Evolutionary conservation across 805 yeast species (phyloP).

Genomic region (Kodamaea laetipori): DNA sequence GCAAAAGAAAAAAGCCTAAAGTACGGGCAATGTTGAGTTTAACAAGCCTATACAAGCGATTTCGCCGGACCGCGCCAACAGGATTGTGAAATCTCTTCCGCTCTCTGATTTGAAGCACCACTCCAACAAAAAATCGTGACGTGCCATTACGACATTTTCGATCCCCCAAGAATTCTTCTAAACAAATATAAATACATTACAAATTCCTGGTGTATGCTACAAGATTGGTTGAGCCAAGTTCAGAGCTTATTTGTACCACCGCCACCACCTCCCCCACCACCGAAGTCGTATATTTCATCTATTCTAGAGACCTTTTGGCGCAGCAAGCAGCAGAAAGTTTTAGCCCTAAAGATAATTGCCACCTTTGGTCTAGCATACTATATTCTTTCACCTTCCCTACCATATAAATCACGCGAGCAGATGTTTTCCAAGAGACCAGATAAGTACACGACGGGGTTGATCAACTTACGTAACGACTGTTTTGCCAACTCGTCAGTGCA

Average conservation of each 20-base stretch:
- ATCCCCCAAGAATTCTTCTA: not conserved
- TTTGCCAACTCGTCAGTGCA: conserved; percentile 90
- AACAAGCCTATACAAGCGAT: too few species aligned
- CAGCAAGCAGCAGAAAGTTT: not conserved
- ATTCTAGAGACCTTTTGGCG: not conserved
- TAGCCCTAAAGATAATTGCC: not conserved
- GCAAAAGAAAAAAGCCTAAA: too few species aligned
- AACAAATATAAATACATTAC: not conserved
- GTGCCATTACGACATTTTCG: not conserved
- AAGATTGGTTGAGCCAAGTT: conserved; percentile 1
- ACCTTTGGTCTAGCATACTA: conserved; percentile 13
- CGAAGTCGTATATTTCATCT: not conserved
- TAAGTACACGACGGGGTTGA: conserved; percentile 76
- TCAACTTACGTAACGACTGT: conserved; percentile 84
- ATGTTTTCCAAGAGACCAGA: conserved; percentile 63
- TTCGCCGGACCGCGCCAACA: too few species aligned
- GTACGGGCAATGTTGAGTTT: too few species aligned
- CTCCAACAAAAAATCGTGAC: not conserved
- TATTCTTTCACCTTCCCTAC: conserved; percentile 16
- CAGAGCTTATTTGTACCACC: not conserved
- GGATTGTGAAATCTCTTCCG: not conserved
- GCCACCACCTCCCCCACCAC: conserved; percentile 1
- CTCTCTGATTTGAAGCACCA: not conserved
- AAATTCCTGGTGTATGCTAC: not conserved
- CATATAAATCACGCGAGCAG: conserved; percentile 1